phyloP scores from a whole-genome alignment of 169 alveolate genomes.

The Neospora caninum region DNA sequence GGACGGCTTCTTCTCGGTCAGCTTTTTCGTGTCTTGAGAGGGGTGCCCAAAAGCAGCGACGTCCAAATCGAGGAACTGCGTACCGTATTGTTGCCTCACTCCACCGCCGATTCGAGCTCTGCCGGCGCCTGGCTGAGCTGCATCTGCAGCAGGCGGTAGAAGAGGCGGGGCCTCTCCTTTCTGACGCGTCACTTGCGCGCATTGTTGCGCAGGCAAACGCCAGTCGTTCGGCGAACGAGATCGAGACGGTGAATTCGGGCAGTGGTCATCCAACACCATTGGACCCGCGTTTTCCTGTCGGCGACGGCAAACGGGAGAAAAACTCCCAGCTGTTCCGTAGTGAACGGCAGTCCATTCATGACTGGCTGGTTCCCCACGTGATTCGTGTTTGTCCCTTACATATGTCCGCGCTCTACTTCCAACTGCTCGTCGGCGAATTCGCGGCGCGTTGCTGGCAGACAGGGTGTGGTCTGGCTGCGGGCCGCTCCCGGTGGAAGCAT shows the following conservation, averaged over 20 bases:
- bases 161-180: neutral
- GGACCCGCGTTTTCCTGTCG: neutral
- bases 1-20: too few relatives aligned
- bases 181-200: neutral
- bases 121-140: neutral
- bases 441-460: neutral
- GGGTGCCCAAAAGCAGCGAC: too few relatives aligned
- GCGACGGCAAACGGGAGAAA: too few relatives aligned
- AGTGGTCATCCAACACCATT: neutral
- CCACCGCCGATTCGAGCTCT: neutral
- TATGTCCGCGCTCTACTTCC: conserved; percentile 27
- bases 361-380: conserved; percentile 18
- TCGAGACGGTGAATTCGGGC: neutral
- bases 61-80: neutral
- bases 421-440: neutral
- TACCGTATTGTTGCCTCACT: neutral
- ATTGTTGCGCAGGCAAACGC: neutral
- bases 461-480: neutral
- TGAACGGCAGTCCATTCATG: neutral
- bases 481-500: neutral
- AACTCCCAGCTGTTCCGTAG: neutral
- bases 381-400: neutral
- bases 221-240: neutral
- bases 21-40: too few relatives aligned
- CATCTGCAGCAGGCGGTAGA: neutral